Percentiles rank a stretch among this genome's conserved stretches.
Conservation (phyloP, 495 filamentous ascomycete species). For the Trichoderma erinaceum region DNA sequence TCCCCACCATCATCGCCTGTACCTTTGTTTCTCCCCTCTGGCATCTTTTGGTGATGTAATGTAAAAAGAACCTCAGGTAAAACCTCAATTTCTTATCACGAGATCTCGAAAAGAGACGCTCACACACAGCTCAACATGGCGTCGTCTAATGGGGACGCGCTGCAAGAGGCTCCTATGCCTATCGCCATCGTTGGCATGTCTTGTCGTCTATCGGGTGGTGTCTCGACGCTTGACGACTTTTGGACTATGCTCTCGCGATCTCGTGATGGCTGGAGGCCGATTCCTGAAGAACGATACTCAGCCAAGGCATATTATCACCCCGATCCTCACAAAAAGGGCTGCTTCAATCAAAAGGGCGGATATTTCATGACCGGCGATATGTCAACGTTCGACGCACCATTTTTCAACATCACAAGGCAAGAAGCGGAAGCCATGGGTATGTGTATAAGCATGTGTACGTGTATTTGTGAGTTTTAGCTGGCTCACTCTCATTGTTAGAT, state of each 20-base stretch:
- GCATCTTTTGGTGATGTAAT: neutral
- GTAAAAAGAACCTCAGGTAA: slow-evolving; percentile 18
- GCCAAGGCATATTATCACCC: slow-evolving; percentile 65
- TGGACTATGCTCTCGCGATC: slow-evolving; percentile 57
- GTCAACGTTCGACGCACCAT: slow-evolving; percentile 71
- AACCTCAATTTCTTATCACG: slow-evolving; percentile 15
- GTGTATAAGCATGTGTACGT: slow-evolving; percentile 7
- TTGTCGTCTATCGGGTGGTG: slow-evolving; percentile 47
- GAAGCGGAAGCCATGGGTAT: slow-evolving; percentile 63
- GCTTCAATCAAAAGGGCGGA: slow-evolving; percentile 69
- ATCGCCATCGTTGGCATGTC: slow-evolving; percentile 55
- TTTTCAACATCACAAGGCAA: slow-evolving; percentile 72
- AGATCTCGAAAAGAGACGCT: slow-evolving; percentile 22
- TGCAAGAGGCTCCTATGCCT: slow-evolving; percentile 24
- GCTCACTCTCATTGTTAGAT: slow-evolving; percentile 35
- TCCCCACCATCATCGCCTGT: too few species aligned
- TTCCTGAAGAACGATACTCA: slow-evolving; percentile 66
- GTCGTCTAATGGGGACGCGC: slow-evolving; percentile 21
- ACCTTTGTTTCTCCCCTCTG: neutral
- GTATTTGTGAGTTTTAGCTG: neutral
- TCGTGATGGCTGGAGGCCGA: slow-evolving; percentile 49
- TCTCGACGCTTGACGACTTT: slow-evolving; percentile 49
- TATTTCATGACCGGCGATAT: slow-evolving; percentile 71
- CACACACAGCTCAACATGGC: neutral
- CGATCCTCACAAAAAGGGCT: slow-evolving; percentile 65